These are phyloP conservation scores for Malus hybrid DNA, from an alignment of 331 rosid genomes.

Conservation along the genomic window DNA sequence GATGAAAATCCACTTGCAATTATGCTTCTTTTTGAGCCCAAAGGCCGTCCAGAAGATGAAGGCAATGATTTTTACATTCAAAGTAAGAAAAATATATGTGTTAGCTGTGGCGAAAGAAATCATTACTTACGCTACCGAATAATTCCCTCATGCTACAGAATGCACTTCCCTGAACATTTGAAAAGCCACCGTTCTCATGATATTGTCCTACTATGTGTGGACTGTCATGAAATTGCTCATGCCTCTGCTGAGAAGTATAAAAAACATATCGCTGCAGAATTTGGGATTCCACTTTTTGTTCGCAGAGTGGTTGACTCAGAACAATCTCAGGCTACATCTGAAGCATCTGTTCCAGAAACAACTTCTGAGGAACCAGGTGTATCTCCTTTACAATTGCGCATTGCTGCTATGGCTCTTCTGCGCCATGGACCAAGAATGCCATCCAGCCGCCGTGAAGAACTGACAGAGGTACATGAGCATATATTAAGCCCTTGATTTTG, in stretches of 20 bases:
- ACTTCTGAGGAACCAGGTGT: slow-evolving; percentile 59
- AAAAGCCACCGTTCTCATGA: slow-evolving; percentile 99
- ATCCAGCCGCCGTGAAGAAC: slow-evolving; percentile 59
- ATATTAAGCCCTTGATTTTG: neutral
- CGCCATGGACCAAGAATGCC: slow-evolving; percentile 94
- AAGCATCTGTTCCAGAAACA: slow-evolving; percentile 23
- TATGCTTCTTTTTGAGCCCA: slow-evolving; percentile 94
- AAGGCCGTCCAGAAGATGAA: slow-evolving; percentile 97
- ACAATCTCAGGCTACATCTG: slow-evolving; percentile 22
- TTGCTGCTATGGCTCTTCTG: slow-evolving; percentile 93
- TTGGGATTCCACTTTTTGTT: slow-evolving; percentile 87
- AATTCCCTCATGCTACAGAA: slow-evolving; percentile 92
- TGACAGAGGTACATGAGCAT: slow-evolving; percentile 48
- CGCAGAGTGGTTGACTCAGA: slow-evolving; percentile 54
- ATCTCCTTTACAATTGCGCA: slow-evolving; percentile 80
- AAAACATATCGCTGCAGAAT: slow-evolving; percentile 69
- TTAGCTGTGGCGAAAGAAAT: slow-evolving; percentile 88
- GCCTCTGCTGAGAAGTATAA: slow-evolving; percentile 94
- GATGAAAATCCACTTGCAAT: slow-evolving; percentile 88
- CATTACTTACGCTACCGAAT: slow-evolving; percentile 91
- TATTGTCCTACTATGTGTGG: slow-evolving; percentile 93
- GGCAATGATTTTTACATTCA: slow-evolving; percentile 87
- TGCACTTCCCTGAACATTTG: slow-evolving; percentile 95
- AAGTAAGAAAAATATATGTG: slow-evolving; percentile 85
- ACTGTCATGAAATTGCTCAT: slow-evolving; percentile 97